Conservation (phyloP, 352 stramenopile genomes). For the Phytopythium oedochilum region DNA sequence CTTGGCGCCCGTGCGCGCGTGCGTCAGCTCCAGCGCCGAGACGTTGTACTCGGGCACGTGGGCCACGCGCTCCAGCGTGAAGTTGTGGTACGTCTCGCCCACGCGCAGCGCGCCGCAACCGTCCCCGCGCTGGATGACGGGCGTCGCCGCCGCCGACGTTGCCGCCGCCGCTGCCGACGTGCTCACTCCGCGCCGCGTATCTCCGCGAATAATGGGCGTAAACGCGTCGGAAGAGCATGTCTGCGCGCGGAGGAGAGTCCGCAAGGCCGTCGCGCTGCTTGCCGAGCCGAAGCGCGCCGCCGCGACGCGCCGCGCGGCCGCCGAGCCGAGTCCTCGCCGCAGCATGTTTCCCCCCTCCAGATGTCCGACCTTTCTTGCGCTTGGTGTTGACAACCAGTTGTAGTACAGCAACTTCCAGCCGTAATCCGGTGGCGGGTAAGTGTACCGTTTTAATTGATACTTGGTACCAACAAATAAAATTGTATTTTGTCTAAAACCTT, state of each 20-base stretch:
- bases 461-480: too few relatives aligned
- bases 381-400: background rate
- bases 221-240: background rate
- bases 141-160: background rate
- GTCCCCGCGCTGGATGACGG: conserved; percentile 31
- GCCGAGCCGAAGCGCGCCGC: background rate
- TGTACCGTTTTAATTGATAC: too few relatives aligned
- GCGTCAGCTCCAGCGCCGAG: conserved; percentile 70
- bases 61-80: conserved; percentile 49
- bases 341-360: background rate
- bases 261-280: background rate
- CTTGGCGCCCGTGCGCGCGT: conserved; percentile 60
- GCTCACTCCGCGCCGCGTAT: background rate
- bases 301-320: background rate
- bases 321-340: background rate
- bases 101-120: conserved; percentile 54
- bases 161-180: background rate
- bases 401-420: too few relatives aligned
- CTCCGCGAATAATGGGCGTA: background rate
- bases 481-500: too few relatives aligned
- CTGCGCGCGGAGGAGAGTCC: background rate
- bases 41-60: conserved; percentile 80
- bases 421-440: background rate
- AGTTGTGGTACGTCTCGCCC: conserved; percentile 75
- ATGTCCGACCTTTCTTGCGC: background rate